These are phyloP conservation scores for Chrysosporium queenslandicum DNA, from an alignment of 2,329 filamentous ascomycete species.

Conservation along the genomic window DNA sequence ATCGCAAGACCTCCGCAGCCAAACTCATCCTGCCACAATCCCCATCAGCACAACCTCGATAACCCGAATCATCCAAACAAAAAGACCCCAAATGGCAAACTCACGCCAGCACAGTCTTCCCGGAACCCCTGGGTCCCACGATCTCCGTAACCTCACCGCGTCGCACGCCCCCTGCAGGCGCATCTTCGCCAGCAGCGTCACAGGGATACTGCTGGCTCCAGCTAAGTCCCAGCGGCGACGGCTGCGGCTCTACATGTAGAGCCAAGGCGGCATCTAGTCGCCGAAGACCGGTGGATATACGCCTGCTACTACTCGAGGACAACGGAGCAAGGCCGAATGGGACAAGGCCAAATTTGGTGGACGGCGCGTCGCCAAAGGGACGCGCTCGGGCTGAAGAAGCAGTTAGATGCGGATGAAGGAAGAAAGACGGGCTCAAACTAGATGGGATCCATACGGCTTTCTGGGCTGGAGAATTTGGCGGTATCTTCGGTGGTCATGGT, in stretches of 20 bases:
- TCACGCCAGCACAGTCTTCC: constrained; percentile 76
- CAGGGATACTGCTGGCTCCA: neutral
- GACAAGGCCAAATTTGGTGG: neutral
- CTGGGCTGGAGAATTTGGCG: constrained; percentile 25
- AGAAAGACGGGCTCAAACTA: neutral
- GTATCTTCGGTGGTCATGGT: constrained; percentile 20
- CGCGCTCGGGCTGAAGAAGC: neutral
- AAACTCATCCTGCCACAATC: constrained; percentile 55
- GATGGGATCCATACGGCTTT: constrained; percentile 22
- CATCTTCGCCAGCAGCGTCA: neutral
- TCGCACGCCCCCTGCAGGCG: constrained; percentile 49
- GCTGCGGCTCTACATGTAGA: constrained; percentile 1
- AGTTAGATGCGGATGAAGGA: neutral
- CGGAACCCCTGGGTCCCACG: constrained; percentile 75
- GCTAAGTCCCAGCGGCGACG: neutral
- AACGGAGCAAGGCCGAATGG: neutral
- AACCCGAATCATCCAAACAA: neutral
- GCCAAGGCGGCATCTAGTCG: constrained; percentile 39
- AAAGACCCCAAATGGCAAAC: too few species aligned
- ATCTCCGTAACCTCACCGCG: constrained; percentile 75
- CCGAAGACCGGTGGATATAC: constrained; percentile 48
- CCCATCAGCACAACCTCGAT: constrained; percentile 9
- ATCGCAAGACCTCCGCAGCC: constrained; percentile 51
- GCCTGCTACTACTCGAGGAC: neutral
- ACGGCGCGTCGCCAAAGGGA: neutral